Percentiles rank a stretch among this genome's conserved stretches.
phyloP scores from a whole-genome alignment of 805 yeast species.

The Ogataea pini region DNA sequence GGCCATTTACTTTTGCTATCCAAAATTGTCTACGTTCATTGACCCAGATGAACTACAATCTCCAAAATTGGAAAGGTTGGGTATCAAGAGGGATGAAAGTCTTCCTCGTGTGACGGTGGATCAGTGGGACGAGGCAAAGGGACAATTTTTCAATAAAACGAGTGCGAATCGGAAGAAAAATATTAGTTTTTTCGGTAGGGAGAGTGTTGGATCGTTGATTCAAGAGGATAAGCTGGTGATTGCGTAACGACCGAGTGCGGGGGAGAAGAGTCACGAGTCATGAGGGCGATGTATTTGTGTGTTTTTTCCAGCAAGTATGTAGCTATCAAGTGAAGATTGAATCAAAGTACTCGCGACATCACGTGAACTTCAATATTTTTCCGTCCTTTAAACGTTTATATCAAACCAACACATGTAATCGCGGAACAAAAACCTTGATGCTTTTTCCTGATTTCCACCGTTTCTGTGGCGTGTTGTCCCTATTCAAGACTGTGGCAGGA shows the following conservation, averaged over 20 bases:
- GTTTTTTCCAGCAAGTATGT: too few relatives aligned
- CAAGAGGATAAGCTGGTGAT: slow-evolving; percentile 1
- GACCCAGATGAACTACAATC: slow-evolving; percentile 45
- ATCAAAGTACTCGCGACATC: background rate
- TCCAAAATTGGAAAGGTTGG: slow-evolving; percentile 38
- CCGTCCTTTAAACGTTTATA: background rate
- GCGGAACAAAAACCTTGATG: too few relatives aligned
- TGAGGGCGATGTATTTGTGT: too few relatives aligned
- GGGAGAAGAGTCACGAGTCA: too few relatives aligned
- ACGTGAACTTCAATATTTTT: background rate
- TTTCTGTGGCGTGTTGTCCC: background rate
- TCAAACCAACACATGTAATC: background rate
- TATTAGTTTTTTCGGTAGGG: slow-evolving; percentile 21
- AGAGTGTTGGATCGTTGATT: slow-evolving; percentile 22
- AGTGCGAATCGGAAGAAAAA: slow-evolving; percentile 25
- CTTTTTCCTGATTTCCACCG: background rate
- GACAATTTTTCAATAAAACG: slow-evolving; percentile 44
- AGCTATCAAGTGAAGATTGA: too few relatives aligned
- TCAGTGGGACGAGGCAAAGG: slow-evolving; percentile 50
- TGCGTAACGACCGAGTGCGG: background rate
- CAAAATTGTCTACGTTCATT: slow-evolving; percentile 36
- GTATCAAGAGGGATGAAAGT: slow-evolving; percentile 31
- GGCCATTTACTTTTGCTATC: slow-evolving; percentile 45
- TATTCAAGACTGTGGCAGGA: background rate
- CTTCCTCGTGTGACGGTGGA: slow-evolving; percentile 38